Base-by-base conservation (phyloP, 176 grass and related monocot species). In the Alopecurus myosuroides region DNA sequence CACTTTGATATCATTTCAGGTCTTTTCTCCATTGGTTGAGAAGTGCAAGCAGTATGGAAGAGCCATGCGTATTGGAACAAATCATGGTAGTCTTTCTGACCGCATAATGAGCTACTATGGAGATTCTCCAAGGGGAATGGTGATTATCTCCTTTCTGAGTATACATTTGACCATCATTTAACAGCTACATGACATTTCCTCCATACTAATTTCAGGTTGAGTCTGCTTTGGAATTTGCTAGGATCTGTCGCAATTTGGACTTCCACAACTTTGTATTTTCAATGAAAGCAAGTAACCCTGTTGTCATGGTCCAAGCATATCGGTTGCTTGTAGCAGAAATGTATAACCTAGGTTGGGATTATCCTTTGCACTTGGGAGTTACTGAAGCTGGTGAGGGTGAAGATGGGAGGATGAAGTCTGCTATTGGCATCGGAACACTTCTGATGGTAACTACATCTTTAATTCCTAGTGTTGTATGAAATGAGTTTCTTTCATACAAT, bases 21-120 rank as follows among this genome's bases (percentile, higher is more conserved):
- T 99, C 72, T 99, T 99, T 86, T 86, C 94, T 88, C 97, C 97
- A 35, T 92, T 99, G 64, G 94, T 99, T 35, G 93, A 99, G 83
- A 99, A 99, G 86, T 99, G 97, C 86, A 99, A 99, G 84, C 85
- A 96, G 83, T 96, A 96, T 86, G 97, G 94, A 42, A 90, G 97
- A 84, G 97, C 93, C 68, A 96, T 99, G 88, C 93, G 97, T 68
- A 96, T 99, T 29, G 97, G 97, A 79, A 94, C 93, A 81, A 99
- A 96, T 74, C 90, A 96, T 92, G 93, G 93, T 35, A 96, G 93
- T 91, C 97, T 99, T 57, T 99, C 97, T 35, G 97, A 99, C 81
- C 97, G 97, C 71, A 99, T 99, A 79, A 99, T 99, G 97, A 99
- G 97, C 77, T 99, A 99, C 71, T 99, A 96, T 84, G 97, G 97